A percentile compares a stretch with the other conserved stretches of the same genome.
Conservation (phyloP, 75 land plant species). For the Selaginella moellendorffii region DNA sequence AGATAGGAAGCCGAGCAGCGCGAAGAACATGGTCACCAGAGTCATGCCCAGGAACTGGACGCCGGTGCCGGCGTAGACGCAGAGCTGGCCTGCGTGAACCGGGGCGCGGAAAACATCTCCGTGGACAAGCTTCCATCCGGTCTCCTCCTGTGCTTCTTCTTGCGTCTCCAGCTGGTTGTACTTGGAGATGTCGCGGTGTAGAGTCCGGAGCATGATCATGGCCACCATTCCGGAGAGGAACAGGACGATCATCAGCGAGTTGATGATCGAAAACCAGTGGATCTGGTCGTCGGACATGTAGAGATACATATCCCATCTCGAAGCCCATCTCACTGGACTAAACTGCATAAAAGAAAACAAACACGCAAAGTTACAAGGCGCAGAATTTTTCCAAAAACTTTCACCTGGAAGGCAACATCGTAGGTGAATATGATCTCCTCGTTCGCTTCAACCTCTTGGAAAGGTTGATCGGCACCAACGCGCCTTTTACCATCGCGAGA, state of each 20-base stretch:
- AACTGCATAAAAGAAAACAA: slow-evolving; percentile 26
- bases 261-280: slow-evolving; percentile 96
- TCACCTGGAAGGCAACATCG: slow-evolving; percentile 67
- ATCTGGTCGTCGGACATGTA: slow-evolving; percentile 82
- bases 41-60: slow-evolving; percentile 46
- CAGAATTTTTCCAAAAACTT: neutral
- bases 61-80: slow-evolving; percentile 13
- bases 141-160: slow-evolving; percentile 7
- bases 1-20: slow-evolving; percentile 34
- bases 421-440: slow-evolving; percentile 59
- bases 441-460: slow-evolving; percentile 55
- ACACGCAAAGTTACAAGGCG: neutral
- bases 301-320: slow-evolving; percentile 88
- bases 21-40: slow-evolving; percentile 44
- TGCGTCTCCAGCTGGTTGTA: slow-evolving; percentile 4
- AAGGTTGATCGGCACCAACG: slow-evolving; percentile 30
- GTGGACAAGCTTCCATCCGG: slow-evolving; percentile 9
- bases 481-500: slow-evolving; percentile 38
- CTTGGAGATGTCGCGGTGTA: slow-evolving; percentile 4
- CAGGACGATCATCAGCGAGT: slow-evolving; percentile 90
- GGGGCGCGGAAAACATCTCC: slow-evolving; percentile 3
- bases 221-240: slow-evolving; percentile 98
- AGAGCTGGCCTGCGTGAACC: neutral
- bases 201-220: slow-evolving; percentile 68
- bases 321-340: slow-evolving; percentile 86